Evolutionary conservation across 2,329 filamentous ascomycete species (phyloP).

Genomic region (Clonostachys sp.): DNA sequence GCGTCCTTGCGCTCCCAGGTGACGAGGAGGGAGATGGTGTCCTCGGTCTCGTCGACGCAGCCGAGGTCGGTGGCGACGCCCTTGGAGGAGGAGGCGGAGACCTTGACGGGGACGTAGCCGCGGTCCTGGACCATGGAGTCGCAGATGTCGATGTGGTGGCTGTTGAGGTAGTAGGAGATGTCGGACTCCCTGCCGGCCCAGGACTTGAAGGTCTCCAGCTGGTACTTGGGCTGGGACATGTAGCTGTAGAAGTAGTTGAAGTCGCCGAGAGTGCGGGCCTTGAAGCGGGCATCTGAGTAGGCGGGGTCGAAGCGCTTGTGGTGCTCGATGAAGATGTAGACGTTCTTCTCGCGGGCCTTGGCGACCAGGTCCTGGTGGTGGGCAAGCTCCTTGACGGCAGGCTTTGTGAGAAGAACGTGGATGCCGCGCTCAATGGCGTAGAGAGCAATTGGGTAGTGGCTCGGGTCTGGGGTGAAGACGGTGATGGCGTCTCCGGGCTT

Average conservation of each 20-base stretch:
- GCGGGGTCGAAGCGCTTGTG: constrained; percentile 95
- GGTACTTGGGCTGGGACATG: constrained; percentile 89
- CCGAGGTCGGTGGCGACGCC: constrained; percentile 76
- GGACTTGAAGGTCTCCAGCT: constrained; percentile 90
- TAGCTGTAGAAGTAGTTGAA: constrained; percentile 99
- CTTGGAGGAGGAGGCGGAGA: constrained; percentile 72
- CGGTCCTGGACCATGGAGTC: constrained; percentile 79
- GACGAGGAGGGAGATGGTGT: constrained; percentile 87
- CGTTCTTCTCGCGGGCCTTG: constrained; percentile 67
- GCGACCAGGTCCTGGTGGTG: constrained; percentile 75
- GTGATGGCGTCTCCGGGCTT: constrained; percentile 83
- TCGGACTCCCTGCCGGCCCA: constrained; percentile 92
- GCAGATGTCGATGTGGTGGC: constrained; percentile 88
- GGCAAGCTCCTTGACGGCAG: constrained; percentile 77
- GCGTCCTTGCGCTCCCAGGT: constrained; percentile 77
- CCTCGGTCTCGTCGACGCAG: constrained; percentile 77
- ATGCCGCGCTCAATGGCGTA: constrained; percentile 86
- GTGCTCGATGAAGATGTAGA: constrained; percentile 92
- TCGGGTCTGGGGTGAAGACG: constrained; percentile 92
- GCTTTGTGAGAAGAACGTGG: constrained; percentile 92
- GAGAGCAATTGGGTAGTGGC: constrained; percentile 85
- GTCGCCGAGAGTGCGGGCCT: constrained; percentile 74
- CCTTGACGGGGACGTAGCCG: constrained; percentile 72
- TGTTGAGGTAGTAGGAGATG: constrained; percentile 95
- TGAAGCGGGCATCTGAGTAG: constrained; percentile 81